Percentiles rank a stretch among this genome's conserved stretches.
phyloP scores from a whole-genome alignment of 345 rosid species.

The Pelargonium nanum region DNA sequence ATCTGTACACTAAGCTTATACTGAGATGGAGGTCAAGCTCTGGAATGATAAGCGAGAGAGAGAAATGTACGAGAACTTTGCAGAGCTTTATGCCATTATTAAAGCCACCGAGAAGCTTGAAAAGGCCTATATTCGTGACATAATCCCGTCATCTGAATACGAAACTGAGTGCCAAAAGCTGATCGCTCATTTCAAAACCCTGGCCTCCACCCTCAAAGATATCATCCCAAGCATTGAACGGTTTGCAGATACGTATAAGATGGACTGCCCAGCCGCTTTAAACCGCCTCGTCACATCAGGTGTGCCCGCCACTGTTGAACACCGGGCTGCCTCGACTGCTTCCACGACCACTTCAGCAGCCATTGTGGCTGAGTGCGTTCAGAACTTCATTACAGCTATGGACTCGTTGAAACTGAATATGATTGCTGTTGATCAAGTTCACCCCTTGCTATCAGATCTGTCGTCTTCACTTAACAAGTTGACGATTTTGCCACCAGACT shows the following conservation, averaged over 20 bases:
- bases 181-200: constrained; percentile 83
- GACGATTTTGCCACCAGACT: constrained; percentile 67
- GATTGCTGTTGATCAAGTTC: constrained; percentile 93
- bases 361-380: constrained; percentile 85
- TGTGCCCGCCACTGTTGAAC: constrained; percentile 93
- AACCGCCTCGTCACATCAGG: constrained; percentile 81
- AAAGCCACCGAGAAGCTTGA: constrained; percentile 97
- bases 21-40: constrained; percentile 80
- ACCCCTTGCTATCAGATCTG: constrained; percentile 77
- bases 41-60: constrained; percentile 97
- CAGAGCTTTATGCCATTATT: constrained; percentile 88
- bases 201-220: constrained; percentile 69
- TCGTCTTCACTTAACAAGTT: constrained; percentile 68
- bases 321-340: constrained; percentile 54
- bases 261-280: constrained; percentile 90
- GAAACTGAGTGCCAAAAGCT: constrained; percentile 86
- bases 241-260: constrained; percentile 84
- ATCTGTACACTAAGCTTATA: background rate
- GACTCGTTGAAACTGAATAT: constrained; percentile 86
- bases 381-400: constrained; percentile 92
- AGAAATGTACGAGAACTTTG: constrained; percentile 93
- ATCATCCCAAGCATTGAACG: constrained; percentile 70
- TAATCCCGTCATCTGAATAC: constrained; percentile 60
- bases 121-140: constrained; percentile 78
- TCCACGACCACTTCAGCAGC: constrained; percentile 72